Evolutionary conservation across 2,329 filamentous ascomycete genomes (phyloP).

Genomic region (Pseudohalonectria lignicola): DNA sequence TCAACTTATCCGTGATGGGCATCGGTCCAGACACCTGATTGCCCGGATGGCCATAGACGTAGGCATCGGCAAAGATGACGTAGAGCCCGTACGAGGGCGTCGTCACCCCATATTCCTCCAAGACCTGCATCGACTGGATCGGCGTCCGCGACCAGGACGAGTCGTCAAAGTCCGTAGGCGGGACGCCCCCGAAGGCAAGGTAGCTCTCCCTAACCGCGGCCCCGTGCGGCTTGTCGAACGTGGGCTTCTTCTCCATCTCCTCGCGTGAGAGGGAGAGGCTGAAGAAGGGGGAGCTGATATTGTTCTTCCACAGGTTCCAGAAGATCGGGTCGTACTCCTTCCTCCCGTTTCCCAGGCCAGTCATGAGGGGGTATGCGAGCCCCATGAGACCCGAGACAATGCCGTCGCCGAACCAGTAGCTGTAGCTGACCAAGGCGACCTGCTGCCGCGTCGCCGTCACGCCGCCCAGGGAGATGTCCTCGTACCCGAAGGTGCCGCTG

Average conservation of each 20-base stretch:
- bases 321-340: conserved; percentile 36
- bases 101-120: conserved; percentile 8
- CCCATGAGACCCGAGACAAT: conserved; percentile 37
- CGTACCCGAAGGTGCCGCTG: conserved; percentile 24
- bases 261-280: conserved; percentile 31
- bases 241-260: conserved; percentile 1
- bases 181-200: conserved; percentile 36
- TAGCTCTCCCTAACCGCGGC: conserved; percentile 20
- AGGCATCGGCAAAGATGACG: conserved; percentile 14
- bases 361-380: conserved; percentile 36
- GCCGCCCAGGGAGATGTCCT: conserved; percentile 30
- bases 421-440: conserved; percentile 31
- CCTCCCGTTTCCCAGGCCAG: conserved; percentile 21
- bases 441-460: conserved; percentile 31
- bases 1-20: neutral
- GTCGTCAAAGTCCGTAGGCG: conserved; percentile 23
- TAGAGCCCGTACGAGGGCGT: conserved; percentile 14
- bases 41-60: conserved; percentile 8
- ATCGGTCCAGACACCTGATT: conserved; percentile 2
- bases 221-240: conserved; percentile 4
- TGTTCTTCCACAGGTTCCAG: conserved; percentile 32
- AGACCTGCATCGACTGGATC: conserved; percentile 11
- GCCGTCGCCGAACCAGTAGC: conserved; percentile 30
- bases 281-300: conserved; percentile 31
- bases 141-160: conserved; percentile 13